Percentiles rank a stretch among this genome's conserved stretches.
These are phyloP conservation scores for Tolypocladium sp. DNA, from an alignment of 2,329 filamentous ascomycete species.

Conservation along the genomic window DNA sequence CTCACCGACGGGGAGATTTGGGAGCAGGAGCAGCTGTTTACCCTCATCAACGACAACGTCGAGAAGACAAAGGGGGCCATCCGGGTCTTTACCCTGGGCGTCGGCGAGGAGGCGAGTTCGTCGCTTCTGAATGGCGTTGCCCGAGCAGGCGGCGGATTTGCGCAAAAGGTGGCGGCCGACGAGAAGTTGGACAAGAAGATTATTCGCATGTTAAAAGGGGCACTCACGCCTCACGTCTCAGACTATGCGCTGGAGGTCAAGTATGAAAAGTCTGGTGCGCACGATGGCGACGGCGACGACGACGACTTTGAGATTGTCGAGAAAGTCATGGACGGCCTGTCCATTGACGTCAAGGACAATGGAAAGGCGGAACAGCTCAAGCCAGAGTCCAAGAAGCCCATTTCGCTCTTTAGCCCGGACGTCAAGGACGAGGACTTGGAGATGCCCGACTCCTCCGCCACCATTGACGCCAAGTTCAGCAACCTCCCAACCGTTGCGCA, in stretches of 20 bases:
- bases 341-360: conserved; percentile 20
- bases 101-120: conserved; percentile 41
- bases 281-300: conserved; percentile 9
- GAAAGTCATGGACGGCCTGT: conserved; percentile 39
- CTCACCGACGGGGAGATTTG: conserved; percentile 50
- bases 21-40: conserved; percentile 32
- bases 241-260: conserved; percentile 57
- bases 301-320: conserved; percentile 58
- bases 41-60: conserved; percentile 32
- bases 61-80: conserved; percentile 30
- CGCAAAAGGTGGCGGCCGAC: conserved; percentile 50
- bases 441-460: conserved; percentile 11
- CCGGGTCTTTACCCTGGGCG: conserved; percentile 45
- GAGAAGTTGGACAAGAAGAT: conserved; percentile 63
- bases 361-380: conserved; percentile 1
- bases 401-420: conserved; percentile 51
- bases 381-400: conserved; percentile 25
- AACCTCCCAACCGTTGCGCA: conserved; percentile 41
- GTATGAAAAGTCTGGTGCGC: conserved; percentile 30
- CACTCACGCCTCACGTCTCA: conserved; percentile 54
- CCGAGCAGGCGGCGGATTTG: conserved; percentile 45
- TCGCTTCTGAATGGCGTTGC: conserved; percentile 46
- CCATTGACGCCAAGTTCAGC: conserved; percentile 27
- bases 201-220: conserved; percentile 65
- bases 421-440: conserved; percentile 32